Conservation (phyloP, 2,329 filamentous ascomycete genomes). For the Stagonosporopsis cucurbitacearum region DNA sequence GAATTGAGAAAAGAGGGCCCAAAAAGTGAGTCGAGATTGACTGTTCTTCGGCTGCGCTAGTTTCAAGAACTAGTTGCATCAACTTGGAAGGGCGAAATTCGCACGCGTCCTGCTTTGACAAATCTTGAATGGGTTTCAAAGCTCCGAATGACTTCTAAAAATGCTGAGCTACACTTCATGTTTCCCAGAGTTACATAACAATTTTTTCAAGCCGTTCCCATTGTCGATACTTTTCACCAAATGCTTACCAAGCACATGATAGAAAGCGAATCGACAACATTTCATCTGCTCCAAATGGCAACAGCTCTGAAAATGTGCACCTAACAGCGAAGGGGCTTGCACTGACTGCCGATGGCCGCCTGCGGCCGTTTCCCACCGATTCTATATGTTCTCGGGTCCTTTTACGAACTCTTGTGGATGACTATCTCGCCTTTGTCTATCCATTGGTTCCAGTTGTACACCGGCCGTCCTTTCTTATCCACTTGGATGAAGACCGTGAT, state of each 20-base stretch:
- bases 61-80: neutral
- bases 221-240: neutral
- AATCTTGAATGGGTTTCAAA: neutral
- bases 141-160: too few species aligned
- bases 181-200: too few species aligned
- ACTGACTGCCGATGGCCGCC: neutral
- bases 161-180: too few species aligned
- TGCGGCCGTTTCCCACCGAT: neutral
- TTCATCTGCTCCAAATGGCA: neutral
- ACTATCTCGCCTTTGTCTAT: neutral
- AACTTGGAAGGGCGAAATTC: neutral
- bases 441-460: neutral
- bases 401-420: neutral
- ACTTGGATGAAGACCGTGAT: neutral
- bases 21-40: neutral
- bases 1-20: neutral
- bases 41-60: neutral
- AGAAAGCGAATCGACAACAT: neutral
- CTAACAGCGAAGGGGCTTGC: neutral
- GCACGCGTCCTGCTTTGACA: neutral
- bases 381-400: neutral
- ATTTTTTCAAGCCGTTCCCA: too few species aligned
- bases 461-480: neutral
- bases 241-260: neutral
- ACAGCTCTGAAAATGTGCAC: too few species aligned